Evolutionary conservation across 2,329 filamentous ascomycete species (phyloP).

Genomic region (Cadophora sp.): DNA sequence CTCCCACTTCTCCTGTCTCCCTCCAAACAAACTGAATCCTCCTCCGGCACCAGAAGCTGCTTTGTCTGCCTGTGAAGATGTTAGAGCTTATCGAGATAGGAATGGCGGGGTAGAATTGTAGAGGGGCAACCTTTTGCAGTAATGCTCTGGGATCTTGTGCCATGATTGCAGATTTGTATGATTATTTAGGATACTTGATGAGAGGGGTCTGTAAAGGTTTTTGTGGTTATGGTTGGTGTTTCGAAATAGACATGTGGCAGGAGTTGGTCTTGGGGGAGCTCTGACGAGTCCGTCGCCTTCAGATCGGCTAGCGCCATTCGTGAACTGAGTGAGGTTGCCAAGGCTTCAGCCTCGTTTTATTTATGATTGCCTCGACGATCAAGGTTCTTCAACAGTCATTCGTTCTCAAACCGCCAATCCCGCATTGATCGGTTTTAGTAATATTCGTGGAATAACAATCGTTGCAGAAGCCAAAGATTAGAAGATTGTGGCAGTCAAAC

Average conservation of each 20-base stretch:
- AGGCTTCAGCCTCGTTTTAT: conserved; percentile 15
- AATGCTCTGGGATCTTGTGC: conserved; percentile 79
- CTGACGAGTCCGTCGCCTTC: conserved; percentile 28
- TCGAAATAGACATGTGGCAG: conserved; percentile 23
- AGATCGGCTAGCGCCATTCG: conserved; percentile 13
- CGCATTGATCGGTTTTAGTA: not conserved
- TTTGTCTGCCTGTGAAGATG: conserved; percentile 78
- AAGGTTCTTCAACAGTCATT: not conserved
- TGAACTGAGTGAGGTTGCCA: not conserved
- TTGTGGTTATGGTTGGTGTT: conserved; percentile 13
- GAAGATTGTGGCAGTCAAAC: not conserved
- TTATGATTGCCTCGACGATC: not conserved
- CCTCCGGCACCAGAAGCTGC: conserved; percentile 73
- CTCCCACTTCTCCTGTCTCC: conserved; percentile 86
- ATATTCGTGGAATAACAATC: not conserved
- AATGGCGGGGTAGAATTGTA: conserved; percentile 40
- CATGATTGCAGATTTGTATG: conserved; percentile 64
- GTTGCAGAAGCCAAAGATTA: not conserved
- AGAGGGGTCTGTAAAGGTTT: not conserved
- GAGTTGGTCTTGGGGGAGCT: conserved; percentile 17
- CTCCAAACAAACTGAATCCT: conserved; percentile 91
- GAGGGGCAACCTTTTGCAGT: conserved; percentile 71
- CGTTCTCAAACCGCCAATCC: too few relatives aligned
- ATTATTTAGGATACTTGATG: conserved; percentile 32
- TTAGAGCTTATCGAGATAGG: conserved; percentile 34